Percentiles rank a stretch among this genome's conserved stretches.
Conservation (phyloP, 768 basidiomycete species). For the Leccinum boreale region DNA sequence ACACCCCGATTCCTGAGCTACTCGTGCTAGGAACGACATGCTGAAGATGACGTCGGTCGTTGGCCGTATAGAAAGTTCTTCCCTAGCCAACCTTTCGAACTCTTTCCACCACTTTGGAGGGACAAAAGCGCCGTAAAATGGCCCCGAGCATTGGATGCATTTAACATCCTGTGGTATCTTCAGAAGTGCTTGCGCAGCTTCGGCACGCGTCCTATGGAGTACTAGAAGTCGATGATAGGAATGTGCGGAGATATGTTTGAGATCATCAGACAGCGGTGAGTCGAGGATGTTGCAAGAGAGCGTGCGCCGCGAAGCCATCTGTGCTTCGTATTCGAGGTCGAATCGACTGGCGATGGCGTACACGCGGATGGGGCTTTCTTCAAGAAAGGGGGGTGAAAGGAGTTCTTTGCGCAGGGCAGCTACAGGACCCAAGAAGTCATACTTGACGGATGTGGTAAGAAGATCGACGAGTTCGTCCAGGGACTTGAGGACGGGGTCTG, state of each 20-base stretch:
- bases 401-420: slow-evolving; percentile 49
- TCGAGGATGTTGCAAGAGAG: slow-evolving; percentile 52
- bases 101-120: slow-evolving; percentile 70
- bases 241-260: slow-evolving; percentile 64
- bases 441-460: slow-evolving; percentile 58
- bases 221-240: slow-evolving; percentile 63
- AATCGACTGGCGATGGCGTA: slow-evolving; percentile 70
- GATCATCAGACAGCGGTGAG: slow-evolving; percentile 56
- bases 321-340: slow-evolving; percentile 61
- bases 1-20: slow-evolving; percentile 51
- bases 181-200: slow-evolving; percentile 47
- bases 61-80: slow-evolving; percentile 55
- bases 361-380: slow-evolving; percentile 52
- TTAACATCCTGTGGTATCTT: slow-evolving; percentile 47
- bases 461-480: slow-evolving; percentile 53
- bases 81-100: slow-evolving; percentile 53
- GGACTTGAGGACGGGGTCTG: slow-evolving; percentile 47
- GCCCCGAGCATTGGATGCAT: slow-evolving; percentile 68
- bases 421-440: slow-evolving; percentile 52
- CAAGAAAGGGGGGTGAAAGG: slow-evolving; percentile 46
- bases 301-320: slow-evolving; percentile 56
- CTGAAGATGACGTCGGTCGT: slow-evolving; percentile 59
- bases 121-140: slow-evolving; percentile 40
- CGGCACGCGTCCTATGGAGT: slow-evolving; percentile 53
- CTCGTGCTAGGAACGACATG: slow-evolving; percentile 54